phyloP scores from a whole-genome alignment of 2,329 filamentous ascomycete genomes.

The Hortaea sp. region DNA sequence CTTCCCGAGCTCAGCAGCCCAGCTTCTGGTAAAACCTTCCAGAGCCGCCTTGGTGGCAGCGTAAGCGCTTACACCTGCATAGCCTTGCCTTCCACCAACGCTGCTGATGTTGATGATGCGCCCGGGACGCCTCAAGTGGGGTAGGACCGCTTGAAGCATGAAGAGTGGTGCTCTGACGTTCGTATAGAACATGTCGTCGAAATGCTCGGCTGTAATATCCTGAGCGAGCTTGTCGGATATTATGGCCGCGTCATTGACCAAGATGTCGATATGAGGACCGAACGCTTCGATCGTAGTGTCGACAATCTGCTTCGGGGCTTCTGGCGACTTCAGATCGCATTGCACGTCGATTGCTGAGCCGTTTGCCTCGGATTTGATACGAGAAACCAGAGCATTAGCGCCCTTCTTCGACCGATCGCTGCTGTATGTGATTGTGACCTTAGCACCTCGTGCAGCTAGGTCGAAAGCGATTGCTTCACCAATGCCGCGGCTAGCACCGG shows the following conservation, averaged over 20 bases:
- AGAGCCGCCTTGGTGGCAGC: constrained; percentile 50
- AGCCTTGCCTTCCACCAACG: constrained; percentile 41
- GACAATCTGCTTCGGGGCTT: constrained; percentile 29
- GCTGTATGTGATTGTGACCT: constrained; percentile 35
- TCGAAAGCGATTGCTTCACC: constrained; percentile 40
- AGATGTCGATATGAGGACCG: constrained; percentile 32
- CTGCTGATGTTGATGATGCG: constrained; percentile 53
- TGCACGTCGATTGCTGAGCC: constrained; percentile 29
- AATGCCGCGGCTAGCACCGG: constrained; percentile 42
- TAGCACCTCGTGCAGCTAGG: constrained; percentile 38
- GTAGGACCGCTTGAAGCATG: constrained; percentile 44
- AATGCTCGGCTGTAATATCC: constrained; percentile 41
- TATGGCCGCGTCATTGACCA: constrained; percentile 34
- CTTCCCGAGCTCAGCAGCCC: constrained; percentile 48
- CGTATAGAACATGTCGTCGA: constrained; percentile 44
- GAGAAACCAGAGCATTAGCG: constrained; percentile 24
- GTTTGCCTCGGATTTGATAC: constrained; percentile 27
- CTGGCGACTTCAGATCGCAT: constrained; percentile 29
- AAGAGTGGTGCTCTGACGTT: constrained; percentile 48
- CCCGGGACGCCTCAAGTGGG: constrained; percentile 37
- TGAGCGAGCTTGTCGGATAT: constrained; percentile 9
- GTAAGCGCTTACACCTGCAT: constrained; percentile 41
- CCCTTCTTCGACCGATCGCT: constrained; percentile 28
- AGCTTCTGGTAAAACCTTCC: constrained; percentile 49
- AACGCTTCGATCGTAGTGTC: constrained; percentile 27